Percentiles rank a stretch among this genome's conserved stretches.
phyloP scores from a whole-genome alignment of 371 early-diverging fungal species.

The Actinomortierella ambigua region DNA sequence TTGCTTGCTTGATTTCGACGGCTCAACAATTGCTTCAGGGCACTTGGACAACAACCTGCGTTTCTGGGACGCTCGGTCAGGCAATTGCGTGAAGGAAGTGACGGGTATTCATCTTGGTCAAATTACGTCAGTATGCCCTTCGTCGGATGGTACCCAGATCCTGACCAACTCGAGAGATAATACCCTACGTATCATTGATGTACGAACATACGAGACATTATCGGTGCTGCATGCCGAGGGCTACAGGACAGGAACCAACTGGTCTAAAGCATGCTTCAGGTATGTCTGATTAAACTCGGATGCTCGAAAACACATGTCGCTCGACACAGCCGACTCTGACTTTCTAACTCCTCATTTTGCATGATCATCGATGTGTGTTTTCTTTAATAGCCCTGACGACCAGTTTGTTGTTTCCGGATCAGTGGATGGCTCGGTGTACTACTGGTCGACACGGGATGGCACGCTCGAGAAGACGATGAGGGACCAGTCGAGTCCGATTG shows the following conservation, averaged over 20 bases:
- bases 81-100: constrained; percentile 82
- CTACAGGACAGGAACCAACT: constrained; percentile 84
- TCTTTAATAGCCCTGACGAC: constrained; percentile 77
- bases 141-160: constrained; percentile 76
- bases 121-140: constrained; percentile 82
- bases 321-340: too few species aligned
- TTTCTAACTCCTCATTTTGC: too few species aligned
- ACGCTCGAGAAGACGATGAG: constrained; percentile 49
- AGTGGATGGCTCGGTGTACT: constrained; percentile 49
- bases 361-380: too few species aligned
- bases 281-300: constrained; percentile 23
- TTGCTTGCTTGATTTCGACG: constrained; percentile 81
- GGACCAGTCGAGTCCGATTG: constrained; percentile 54
- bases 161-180: constrained; percentile 94
- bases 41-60: constrained; percentile 92
- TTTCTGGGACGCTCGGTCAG: constrained; percentile 89
- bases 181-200: constrained; percentile 83
- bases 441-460: constrained; percentile 51
- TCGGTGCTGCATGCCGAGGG: constrained; percentile 72
- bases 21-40: constrained; percentile 86
- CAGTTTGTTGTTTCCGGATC: constrained; percentile 84
- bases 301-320: too few species aligned
- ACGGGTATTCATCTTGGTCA: constrained; percentile 86
- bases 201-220: constrained; percentile 76
- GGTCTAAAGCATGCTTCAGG: constrained; percentile 87